Base-by-base conservation (phyloP, 345 rosid species). In the Limnanthes douglasii region DNA sequence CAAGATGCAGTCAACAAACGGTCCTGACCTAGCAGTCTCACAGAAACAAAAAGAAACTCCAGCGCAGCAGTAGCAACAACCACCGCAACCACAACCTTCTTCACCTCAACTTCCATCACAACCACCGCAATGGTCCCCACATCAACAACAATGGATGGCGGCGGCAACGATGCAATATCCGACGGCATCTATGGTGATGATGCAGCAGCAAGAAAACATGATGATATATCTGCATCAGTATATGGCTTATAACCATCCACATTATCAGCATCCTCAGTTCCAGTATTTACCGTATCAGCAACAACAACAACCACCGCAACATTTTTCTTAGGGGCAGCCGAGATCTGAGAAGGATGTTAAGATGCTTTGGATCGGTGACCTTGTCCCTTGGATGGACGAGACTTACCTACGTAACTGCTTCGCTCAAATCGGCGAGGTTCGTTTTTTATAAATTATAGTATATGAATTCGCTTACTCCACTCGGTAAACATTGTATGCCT, bases 201-300 rank as follows among this genome's bases (percentile, higher is more conserved):
- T 76, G 93, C 95, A 79, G 55, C 93, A 79, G 53, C 96, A 85
- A 38, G 37, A 48, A n/a, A n/a, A n/a, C 64, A 73, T 79, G 79
- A 70, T 84, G 95, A 76, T 85, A 82, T 85, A 85, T 37, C 81
- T 84, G 8, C 88, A 62, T 7, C 95, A 78, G 15, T 85, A 79
- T 53, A 50, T 79, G 77, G 68, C 78, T 1, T 72, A 70, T 48
- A 59, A 51, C 18, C 63, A 58, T 27, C 65, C 44, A 20, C 60
- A 38, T 18, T 48, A 54, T n/a, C 65, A 50, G 7, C 66, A 68
- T 8, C 48, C 55, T 19, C 37, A 50, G 5, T 42, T 36, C 2
- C 59, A 48, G 20, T 62, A 47, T 4, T 57, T 21, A 9, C 49
- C 29, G 18, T 58, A 20, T 23, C 38, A 12, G 10, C 49, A 29